Conservation (phyloP, 768 basidiomycete species). For the Lactarius tabidus region DNA sequence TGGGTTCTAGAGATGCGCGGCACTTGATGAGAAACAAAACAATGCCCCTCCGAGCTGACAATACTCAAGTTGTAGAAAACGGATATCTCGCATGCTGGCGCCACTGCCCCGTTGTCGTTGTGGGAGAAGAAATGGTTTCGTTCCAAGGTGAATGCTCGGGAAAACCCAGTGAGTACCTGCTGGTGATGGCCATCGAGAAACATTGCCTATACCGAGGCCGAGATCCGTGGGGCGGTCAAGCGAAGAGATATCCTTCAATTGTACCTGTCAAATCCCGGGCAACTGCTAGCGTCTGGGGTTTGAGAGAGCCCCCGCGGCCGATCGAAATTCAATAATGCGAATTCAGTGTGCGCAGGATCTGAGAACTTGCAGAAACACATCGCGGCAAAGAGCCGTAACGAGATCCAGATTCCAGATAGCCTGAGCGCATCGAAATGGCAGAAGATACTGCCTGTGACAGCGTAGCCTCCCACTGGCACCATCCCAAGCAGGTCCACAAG, state of each 20-base stretch:
- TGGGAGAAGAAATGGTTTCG: neutral
- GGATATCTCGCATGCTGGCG: neutral
- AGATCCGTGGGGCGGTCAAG: neutral
- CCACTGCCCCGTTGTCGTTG: neutral
- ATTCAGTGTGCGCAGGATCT: neutral
- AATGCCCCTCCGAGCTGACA: neutral
- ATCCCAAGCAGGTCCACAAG: neutral
- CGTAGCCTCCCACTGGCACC: neutral
- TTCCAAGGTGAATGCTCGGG: neutral
- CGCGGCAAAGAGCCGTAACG: neutral
- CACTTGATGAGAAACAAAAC: neutral
- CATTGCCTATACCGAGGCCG: neutral
- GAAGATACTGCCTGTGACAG: neutral
- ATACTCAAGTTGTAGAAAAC: neutral
- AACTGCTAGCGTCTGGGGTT: neutral
- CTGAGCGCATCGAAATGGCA: neutral
- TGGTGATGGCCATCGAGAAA: neutral
- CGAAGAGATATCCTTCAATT: neutral
- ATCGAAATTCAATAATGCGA: neutral
- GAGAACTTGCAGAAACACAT: neutral
- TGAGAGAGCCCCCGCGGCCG: neutral
- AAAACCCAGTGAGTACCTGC: no score
- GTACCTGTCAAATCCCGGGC: neutral
- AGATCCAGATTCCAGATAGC: no score
- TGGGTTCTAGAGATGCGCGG: neutral